These are phyloP conservation scores for Zarea fungicola DNA, from an alignment of 2,329 filamentous ascomycete genomes.

Conservation along the genomic window DNA sequence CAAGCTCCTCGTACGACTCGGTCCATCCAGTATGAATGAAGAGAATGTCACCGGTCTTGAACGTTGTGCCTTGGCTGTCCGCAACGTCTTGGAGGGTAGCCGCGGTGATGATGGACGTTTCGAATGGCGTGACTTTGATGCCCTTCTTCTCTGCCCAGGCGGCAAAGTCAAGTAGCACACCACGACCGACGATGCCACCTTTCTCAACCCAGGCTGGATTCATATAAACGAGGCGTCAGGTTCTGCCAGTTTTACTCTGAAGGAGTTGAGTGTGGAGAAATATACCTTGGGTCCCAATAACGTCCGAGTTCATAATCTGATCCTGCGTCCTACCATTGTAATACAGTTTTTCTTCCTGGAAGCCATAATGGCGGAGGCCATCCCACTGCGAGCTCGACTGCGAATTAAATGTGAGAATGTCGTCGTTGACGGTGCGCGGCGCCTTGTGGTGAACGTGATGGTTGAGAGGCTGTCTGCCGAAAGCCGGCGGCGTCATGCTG, in stretches of 20 bases:
- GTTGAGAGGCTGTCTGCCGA: conserved; percentile 25
- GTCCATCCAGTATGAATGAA: conserved; percentile 51
- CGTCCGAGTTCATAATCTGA: conserved; percentile 33
- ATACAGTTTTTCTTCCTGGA: conserved; percentile 31
- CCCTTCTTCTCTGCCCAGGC: conserved; percentile 36
- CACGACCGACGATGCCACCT: conserved; percentile 44
- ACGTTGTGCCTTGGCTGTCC: conserved; percentile 34
- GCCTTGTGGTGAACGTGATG: conserved; percentile 26
- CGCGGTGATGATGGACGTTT: conserved; percentile 37
- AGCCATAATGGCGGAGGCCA: conserved; percentile 33
- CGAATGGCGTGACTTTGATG: conserved; percentile 33
- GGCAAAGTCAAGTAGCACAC: conserved; percentile 48
- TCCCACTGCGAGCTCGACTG: conserved; percentile 37
- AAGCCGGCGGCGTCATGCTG: conserved; percentile 29
- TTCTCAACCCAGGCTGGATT: conserved; percentile 25
- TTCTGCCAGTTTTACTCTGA: neutral
- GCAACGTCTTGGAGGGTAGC: conserved; percentile 39
- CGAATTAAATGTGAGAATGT: conserved; percentile 29
- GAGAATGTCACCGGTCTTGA: conserved; percentile 50
- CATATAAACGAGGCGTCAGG: neutral
- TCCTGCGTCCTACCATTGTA: conserved; percentile 34
- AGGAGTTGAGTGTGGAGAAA: neutral
- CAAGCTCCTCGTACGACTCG: conserved; percentile 34
- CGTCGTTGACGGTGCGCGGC: conserved; percentile 28
- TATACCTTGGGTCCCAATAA: conserved; percentile 27